These are phyloP conservation scores for Calonectria pteridis DNA, from an alignment of 2,329 filamentous ascomycete species.

Conservation along the genomic window DNA sequence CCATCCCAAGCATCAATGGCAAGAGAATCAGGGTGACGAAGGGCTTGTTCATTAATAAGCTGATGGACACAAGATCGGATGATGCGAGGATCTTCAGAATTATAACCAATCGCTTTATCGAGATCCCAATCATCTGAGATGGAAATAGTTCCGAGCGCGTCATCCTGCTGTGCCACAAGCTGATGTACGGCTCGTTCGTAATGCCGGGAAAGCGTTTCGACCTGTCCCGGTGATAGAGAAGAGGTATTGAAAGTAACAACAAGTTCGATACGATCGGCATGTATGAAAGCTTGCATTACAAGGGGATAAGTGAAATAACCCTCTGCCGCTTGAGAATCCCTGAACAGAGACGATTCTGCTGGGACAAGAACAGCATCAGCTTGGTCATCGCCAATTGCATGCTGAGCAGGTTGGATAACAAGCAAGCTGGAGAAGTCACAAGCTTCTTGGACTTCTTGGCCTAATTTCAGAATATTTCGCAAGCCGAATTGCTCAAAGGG, in stretches of 20 bases:
- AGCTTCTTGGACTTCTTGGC: conserved; percentile 22
- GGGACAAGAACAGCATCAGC: neutral
- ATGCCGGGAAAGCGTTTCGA: neutral
- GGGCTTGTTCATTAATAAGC: neutral
- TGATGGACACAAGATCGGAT: neutral
- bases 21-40: neutral
- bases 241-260: neutral
- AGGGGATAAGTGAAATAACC: conserved; percentile 12
- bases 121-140: neutral
- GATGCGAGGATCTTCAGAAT: neutral
- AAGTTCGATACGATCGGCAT: conserved; percentile 1
- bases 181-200: neutral
- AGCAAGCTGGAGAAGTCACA: conserved; percentile 47
- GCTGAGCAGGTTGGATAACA: conserved; percentile 39
- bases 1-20: neutral
- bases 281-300: neutral
- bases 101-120: neutral
- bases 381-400: neutral
- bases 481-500: conserved; percentile 36
- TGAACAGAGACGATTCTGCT: neutral
- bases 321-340: neutral
- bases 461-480: conserved; percentile 35
- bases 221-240: neutral
- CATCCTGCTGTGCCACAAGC: neutral
- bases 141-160: neutral